A percentile compares a stretch with the other conserved stretches of the same genome.
Evolutionary conservation across 1,284 basidiomycete genomes (phyloP).

Genomic region (Trametes polyzona): DNA sequence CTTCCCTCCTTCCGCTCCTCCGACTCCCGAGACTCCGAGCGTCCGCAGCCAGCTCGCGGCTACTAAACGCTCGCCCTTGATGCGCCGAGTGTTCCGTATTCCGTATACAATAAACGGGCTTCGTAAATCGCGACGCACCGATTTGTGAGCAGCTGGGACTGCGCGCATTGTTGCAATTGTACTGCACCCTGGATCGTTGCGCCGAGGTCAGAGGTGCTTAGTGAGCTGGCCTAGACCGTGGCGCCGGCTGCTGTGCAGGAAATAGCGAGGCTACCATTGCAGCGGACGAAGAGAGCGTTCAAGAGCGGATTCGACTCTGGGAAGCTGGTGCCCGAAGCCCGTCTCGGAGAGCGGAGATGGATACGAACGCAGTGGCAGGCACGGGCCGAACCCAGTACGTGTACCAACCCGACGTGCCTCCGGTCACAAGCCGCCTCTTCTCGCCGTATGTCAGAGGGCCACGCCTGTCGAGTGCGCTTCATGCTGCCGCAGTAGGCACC

Average conservation of each 20-base stretch:
- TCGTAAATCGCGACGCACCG: no score
- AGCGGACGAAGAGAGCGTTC: background rate
- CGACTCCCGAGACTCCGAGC: no score
- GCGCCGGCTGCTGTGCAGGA: background rate
- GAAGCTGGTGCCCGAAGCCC: background rate
- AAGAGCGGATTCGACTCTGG: background rate
- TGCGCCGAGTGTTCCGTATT: no score
- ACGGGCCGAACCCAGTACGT: background rate
- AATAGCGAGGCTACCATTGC: conserved; percentile 6
- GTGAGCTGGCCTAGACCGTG: background rate
- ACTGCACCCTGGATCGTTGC: background rate
- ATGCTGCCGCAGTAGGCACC: no score
- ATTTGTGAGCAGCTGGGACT: no score
- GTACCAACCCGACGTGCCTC: background rate
- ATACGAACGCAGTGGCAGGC: background rate
- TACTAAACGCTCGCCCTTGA: no score
- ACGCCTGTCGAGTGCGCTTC: background rate
- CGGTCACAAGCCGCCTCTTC: background rate
- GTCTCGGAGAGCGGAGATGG: background rate
- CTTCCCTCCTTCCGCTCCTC: no score
- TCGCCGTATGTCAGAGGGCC: background rate
- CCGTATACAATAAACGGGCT: no score
- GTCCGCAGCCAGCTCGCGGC: no score
- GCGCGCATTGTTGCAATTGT: no score
- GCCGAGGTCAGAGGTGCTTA: background rate